A percentile compares a stretch with the other conserved stretches of the same genome.
phyloP scores from a whole-genome alignment of 1,284 basidiomycete genomes.

The Takashimella tepidaria region DNA sequence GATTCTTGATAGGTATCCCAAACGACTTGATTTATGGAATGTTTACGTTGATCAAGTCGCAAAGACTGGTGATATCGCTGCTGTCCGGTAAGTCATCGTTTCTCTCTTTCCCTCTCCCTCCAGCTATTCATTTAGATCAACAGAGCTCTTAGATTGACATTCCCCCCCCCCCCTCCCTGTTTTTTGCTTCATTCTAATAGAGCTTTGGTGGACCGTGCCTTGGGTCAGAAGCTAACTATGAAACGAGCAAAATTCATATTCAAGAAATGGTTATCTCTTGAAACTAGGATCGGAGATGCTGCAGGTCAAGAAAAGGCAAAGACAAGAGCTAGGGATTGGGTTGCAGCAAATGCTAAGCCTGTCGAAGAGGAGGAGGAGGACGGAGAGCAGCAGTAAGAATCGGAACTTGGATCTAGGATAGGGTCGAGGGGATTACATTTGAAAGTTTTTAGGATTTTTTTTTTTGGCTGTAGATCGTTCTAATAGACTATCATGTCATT shows the following conservation, averaged over 20 bases:
- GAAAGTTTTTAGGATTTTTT: neutral
- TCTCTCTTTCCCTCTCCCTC: neutral
- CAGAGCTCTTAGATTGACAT: no score
- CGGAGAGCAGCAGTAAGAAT: conserved; percentile 14
- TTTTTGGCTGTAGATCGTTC: no score
- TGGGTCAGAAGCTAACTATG: conserved; percentile 79
- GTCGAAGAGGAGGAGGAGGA: conserved; percentile 3
- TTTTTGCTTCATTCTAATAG: conserved; percentile 51
- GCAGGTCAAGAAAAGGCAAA: conserved; percentile 78
- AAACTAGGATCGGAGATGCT: conserved; percentile 79
- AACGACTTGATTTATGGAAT: conserved; percentile 92
- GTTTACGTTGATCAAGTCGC: conserved; percentile 96
- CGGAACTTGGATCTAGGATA: no score
- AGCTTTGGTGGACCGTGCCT: conserved; percentile 75
- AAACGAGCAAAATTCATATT: conserved; percentile 96
- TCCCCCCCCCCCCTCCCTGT: no score
- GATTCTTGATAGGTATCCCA: conserved; percentile 87
- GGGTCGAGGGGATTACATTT: neutral
- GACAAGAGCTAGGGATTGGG: conserved; percentile 80
- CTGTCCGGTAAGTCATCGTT: conserved; percentile 55
- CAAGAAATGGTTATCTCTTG: conserved; percentile 95
- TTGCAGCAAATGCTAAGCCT: conserved; percentile 31
- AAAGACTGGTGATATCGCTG: conserved; percentile 67
- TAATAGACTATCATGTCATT: no score
- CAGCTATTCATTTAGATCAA: neutral